phyloP scores from a whole-genome alignment of 495 filamentous ascomycete species.

The Podospora bellae-mahoneyi region DNA sequence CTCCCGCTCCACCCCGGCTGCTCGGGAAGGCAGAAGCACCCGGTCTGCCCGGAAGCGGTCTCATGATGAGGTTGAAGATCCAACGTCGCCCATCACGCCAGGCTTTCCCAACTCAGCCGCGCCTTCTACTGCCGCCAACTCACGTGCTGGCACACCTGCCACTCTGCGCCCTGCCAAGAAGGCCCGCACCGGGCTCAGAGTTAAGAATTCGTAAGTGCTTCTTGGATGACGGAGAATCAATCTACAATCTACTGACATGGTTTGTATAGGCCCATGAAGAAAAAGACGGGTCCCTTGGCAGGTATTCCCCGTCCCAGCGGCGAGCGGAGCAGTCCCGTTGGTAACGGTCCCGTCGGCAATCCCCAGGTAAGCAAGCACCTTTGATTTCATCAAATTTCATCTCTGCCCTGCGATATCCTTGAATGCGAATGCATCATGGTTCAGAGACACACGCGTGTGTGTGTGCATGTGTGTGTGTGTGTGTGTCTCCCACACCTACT shows the following conservation, averaged over 20 bases:
- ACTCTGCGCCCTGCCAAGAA: conserved; percentile 53
- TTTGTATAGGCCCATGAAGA: conserved; percentile 51
- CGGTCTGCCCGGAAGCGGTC: conserved; percentile 43
- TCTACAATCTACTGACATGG: conserved; percentile 15
- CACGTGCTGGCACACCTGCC: conserved; percentile 56
- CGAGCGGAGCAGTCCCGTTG: conserved; percentile 48
- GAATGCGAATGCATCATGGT: conserved; percentile 14
- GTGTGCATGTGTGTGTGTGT: background rate
- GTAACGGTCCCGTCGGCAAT: conserved; percentile 36
- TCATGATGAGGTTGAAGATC: conserved; percentile 46
- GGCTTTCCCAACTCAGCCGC: conserved; percentile 39
- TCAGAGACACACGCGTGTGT: background rate
- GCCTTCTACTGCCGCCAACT: conserved; percentile 45
- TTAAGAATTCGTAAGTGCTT: conserved; percentile 66
- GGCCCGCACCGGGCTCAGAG: conserved; percentile 53
- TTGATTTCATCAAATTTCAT: background rate
- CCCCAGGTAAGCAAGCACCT: conserved; percentile 46
- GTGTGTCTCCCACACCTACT: background rate
- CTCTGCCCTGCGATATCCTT: background rate
- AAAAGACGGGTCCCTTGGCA: conserved; percentile 46
- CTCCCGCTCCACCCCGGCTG: conserved; percentile 23
- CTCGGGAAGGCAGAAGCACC: conserved; percentile 33
- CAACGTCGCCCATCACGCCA: conserved; percentile 44
- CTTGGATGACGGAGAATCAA: background rate
- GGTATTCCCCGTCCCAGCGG: conserved; percentile 52